A percentile compares a stretch with the other conserved stretches of the same genome.
Evolutionary conservation across 805 yeast species (phyloP).

Genomic region (Debaryomyces castellii): DNA sequence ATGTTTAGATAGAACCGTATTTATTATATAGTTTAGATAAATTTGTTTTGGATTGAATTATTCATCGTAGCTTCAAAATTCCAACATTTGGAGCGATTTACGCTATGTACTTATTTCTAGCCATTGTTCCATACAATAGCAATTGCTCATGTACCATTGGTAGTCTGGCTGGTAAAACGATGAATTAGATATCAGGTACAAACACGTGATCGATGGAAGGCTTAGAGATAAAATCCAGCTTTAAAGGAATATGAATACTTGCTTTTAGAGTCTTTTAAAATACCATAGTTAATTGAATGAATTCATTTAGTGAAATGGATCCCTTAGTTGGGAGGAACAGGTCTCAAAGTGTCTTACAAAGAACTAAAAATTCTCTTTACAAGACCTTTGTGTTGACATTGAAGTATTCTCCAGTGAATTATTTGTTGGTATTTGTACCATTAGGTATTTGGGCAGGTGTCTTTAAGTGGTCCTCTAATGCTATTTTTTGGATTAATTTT

Average conservation of each 20-base stretch:
- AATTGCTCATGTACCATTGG: not conserved
- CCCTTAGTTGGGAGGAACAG: slow-evolving; percentile 9
- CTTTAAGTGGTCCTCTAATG: slow-evolving; percentile 51
- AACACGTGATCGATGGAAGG: not conserved
- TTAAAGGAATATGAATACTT: too few relatives aligned
- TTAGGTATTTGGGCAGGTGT: slow-evolving; percentile 76
- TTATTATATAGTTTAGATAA: too few relatives aligned
- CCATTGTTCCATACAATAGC: not conserved
- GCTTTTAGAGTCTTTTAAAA: not conserved
- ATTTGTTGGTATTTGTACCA: slow-evolving; percentile 81
- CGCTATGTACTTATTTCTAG: too few relatives aligned
- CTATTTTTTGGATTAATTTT: slow-evolving; percentile 73
- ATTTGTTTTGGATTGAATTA: too few relatives aligned
- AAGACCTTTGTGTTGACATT: slow-evolving; percentile 26
- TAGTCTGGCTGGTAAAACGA: not conserved
- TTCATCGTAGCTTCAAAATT: too few relatives aligned
- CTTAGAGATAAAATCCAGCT: not conserved
- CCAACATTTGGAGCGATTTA: too few relatives aligned
- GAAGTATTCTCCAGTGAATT: slow-evolving; percentile 70
- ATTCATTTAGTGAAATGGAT: slow-evolving; percentile 9
- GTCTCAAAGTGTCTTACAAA: not conserved
- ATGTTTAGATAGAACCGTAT: not conserved
- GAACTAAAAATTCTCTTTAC: slow-evolving; percentile 7
- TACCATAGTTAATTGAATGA: slow-evolving; percentile 4
- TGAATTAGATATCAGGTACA: not conserved